phyloP scores from a whole-genome alignment of 768 basidiomycete genomes.

The Pleurotus citrinopileatus region DNA sequence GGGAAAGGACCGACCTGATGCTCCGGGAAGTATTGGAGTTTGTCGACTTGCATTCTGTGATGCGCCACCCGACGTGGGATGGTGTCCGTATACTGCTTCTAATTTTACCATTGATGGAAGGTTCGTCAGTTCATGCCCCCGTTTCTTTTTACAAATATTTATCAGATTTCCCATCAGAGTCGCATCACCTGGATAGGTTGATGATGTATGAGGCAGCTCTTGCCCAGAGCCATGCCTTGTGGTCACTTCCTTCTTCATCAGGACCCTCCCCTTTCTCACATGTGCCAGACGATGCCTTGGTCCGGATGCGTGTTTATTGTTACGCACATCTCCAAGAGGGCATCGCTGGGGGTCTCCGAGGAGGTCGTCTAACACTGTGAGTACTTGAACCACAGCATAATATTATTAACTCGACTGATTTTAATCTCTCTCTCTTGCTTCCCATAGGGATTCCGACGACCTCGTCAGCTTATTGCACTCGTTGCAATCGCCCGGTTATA shows the following conservation, averaged over 20 bases:
- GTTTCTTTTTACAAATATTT: background rate
- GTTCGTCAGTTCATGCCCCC: slow-evolving; percentile 37
- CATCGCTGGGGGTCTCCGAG: slow-evolving; percentile 74
- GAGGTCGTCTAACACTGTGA: slow-evolving; percentile 81
- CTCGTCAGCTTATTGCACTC: slow-evolving; percentile 68
- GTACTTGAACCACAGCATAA: slow-evolving; percentile 20
- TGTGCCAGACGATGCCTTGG: slow-evolving; percentile 54
- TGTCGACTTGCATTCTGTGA: slow-evolving; percentile 74
- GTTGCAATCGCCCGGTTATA: slow-evolving; percentile 38
- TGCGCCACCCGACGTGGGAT: slow-evolving; percentile 84
- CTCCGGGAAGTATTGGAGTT: slow-evolving; percentile 73
- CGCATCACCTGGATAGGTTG: slow-evolving; percentile 43
- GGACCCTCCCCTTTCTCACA: slow-evolving; percentile 31
- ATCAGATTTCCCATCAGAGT: slow-evolving; percentile 30
- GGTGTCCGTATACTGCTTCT: slow-evolving; percentile 79
- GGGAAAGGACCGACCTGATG: slow-evolving; percentile 64
- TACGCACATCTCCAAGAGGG: slow-evolving; percentile 87
- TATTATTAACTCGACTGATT: background rate
- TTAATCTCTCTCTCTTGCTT: slow-evolving; percentile 6
- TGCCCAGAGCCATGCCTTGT: slow-evolving; percentile 78
- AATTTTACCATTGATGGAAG: slow-evolving; percentile 80
- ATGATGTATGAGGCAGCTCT: slow-evolving; percentile 80
- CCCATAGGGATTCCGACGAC: slow-evolving; percentile 68
- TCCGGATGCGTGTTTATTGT: slow-evolving; percentile 85
- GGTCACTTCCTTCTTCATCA: slow-evolving; percentile 51